A percentile compares a stretch with the other conserved stretches of the same genome.
These are phyloP conservation scores for Diaporthe citri DNA, from an alignment of 2,329 filamentous ascomycete genomes.

Conservation along the genomic window DNA sequence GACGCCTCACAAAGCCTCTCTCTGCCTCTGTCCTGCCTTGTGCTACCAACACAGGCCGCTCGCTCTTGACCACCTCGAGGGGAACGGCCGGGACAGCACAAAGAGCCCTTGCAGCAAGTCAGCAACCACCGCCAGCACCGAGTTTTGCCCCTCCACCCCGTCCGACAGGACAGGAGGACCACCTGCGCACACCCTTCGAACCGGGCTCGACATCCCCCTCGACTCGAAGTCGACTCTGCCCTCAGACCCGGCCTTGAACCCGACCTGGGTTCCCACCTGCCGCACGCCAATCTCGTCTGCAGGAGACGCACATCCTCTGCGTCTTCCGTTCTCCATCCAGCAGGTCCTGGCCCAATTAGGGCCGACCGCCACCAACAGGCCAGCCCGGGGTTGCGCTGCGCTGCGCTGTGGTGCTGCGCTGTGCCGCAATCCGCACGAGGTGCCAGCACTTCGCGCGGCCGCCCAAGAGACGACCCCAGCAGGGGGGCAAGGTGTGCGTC, in stretches of 20 bases:
- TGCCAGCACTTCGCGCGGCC: conserved; percentile 35
- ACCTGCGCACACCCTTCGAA: neutral
- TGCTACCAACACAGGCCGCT: conserved; percentile 7
- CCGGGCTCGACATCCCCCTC: neutral
- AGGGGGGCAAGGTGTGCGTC: conserved; percentile 30
- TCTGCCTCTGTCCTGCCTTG: conserved; percentile 3
- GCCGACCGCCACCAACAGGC: conserved; percentile 20
- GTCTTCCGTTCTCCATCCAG: conserved; percentile 9
- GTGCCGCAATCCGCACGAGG: conserved; percentile 29
- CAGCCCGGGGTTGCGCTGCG: conserved; percentile 6
- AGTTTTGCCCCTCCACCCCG: conserved; percentile 7
- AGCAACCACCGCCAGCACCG: neutral
- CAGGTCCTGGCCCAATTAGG: conserved; percentile 14
- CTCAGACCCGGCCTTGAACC: conserved; percentile 21
- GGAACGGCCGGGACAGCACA: conserved; percentile 14
- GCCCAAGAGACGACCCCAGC: conserved; percentile 16
- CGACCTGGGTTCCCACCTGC: neutral
- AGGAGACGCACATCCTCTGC: conserved; percentile 28
- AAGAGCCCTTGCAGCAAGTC: conserved; percentile 17
- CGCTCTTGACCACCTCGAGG: conserved; percentile 1
- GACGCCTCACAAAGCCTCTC: conserved; percentile 16
- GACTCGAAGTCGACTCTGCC: neutral
- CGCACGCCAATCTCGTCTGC: conserved; percentile 30
- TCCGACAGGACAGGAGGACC: neutral
- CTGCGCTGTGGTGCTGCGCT: conserved; percentile 14